These are phyloP conservation scores for Hypoxylon sp. DNA, from an alignment of 2,329 filamentous ascomycete species.

Conservation along the genomic window DNA sequence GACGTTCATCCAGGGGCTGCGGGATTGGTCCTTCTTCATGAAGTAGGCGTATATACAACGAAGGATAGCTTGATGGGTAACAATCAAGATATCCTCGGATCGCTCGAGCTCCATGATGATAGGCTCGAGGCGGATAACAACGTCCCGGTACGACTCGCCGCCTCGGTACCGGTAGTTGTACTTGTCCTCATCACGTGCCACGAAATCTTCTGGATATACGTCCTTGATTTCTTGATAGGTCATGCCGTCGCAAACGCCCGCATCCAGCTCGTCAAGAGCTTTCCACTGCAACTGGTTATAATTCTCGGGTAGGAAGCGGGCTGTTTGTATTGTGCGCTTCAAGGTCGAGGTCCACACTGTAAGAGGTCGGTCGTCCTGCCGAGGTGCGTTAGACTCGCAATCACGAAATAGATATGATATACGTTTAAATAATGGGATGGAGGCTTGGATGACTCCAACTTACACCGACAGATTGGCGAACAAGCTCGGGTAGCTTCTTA, in stretches of 20 bases:
- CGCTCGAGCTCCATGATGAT: conserved; percentile 99
- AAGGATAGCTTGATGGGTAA: conserved; percentile 96
- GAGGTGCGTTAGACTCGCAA: conserved; percentile 34
- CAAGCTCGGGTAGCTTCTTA: conserved; percentile 84
- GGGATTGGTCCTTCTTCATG: conserved; percentile 94
- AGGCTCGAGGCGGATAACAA: conserved; percentile 96
- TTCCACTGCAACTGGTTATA: conserved; percentile 99
- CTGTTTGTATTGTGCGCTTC: conserved; percentile 90
- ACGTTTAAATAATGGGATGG: not conserved
- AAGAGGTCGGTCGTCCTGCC: conserved; percentile 71
- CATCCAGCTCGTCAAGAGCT: conserved; percentile 96
- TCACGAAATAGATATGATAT: not conserved
- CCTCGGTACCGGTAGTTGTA: conserved; percentile 99
- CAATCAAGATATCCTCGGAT: conserved; percentile 96
- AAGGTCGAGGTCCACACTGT: conserved; percentile 76
- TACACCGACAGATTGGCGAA: conserved; percentile 89
- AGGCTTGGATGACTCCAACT: conserved; percentile 55
- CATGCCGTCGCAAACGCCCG: conserved; percentile 94
- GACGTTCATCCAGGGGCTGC: conserved; percentile 98
- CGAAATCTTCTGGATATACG: conserved; percentile 93
- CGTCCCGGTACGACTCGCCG: conserved; percentile 94
- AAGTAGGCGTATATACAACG: conserved; percentile 99
- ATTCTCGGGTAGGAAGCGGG: conserved; percentile 81
- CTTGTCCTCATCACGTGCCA: conserved; percentile 96
- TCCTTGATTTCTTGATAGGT: conserved; percentile 97